phyloP scores from a whole-genome alignment of 2,329 filamentous ascomycete species.

The Tricladium varicosporioides region DNA sequence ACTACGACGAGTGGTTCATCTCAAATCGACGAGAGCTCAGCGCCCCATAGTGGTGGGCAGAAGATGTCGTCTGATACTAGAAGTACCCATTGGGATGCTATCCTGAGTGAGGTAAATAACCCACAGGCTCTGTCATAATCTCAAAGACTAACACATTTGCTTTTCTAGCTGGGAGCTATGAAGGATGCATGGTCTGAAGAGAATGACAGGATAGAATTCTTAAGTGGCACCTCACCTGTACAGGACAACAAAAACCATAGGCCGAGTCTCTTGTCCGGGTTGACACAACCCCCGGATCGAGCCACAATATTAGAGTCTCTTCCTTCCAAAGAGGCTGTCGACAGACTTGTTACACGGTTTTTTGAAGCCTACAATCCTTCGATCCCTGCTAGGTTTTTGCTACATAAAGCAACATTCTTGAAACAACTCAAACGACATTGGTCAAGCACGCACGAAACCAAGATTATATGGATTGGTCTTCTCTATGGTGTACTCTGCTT shows the following conservation, averaged over 20 bases:
- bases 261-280: slow-evolving; percentile 31
- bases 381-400: slow-evolving; percentile 44
- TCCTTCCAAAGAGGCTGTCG: slow-evolving; percentile 45
- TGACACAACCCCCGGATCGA: slow-evolving; percentile 39
- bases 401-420: slow-evolving; percentile 51
- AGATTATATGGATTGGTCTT: slow-evolving; percentile 50
- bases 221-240: slow-evolving; percentile 29
- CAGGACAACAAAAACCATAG: slow-evolving; percentile 12
- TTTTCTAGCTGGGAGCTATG: slow-evolving; percentile 22
- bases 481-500: slow-evolving; percentile 36
- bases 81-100: slow-evolving; percentile 57
- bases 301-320: slow-evolving; percentile 45
- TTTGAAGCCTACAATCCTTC: slow-evolving; percentile 52
- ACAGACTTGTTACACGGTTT: slow-evolving; percentile 50
- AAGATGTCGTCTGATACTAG: slow-evolving; percentile 29
- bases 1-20: neutral
- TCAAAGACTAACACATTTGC: neutral
- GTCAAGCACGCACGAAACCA: slow-evolving; percentile 39
- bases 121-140: neutral
- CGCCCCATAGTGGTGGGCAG: slow-evolving; percentile 13
- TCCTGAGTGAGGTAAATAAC: slow-evolving; percentile 52
- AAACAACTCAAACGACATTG: slow-evolving; percentile 41
- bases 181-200: slow-evolving; percentile 32
- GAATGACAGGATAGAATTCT: slow-evolving; percentile 36
- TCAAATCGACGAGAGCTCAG: neutral